These are phyloP conservation scores for Xylaria arbuscula DNA, from an alignment of 2,329 filamentous ascomycete species.

Conservation along the genomic window DNA sequence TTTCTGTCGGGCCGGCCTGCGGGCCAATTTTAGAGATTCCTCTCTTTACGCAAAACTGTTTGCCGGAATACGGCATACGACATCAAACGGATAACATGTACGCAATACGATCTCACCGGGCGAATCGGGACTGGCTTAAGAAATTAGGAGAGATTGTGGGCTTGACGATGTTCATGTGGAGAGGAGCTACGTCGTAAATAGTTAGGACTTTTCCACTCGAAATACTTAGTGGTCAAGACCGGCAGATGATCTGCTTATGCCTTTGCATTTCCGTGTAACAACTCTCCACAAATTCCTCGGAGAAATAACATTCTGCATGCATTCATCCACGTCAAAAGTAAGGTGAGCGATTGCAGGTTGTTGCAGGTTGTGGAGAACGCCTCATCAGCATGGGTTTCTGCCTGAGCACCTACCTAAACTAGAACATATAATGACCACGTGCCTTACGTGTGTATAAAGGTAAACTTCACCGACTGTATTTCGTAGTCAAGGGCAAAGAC, in stretches of 20 bases:
- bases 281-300: slow-evolving; percentile 24
- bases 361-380: slow-evolving; percentile 1
- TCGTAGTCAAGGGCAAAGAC: background rate
- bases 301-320: slow-evolving; percentile 14
- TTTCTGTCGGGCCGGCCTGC: background rate
- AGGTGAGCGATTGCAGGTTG: background rate
- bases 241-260: slow-evolving; percentile 11
- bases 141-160: slow-evolving; percentile 16
- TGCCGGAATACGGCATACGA: slow-evolving; percentile 1
- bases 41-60: background rate
- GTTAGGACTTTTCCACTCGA: slow-evolving; percentile 8
- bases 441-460: background rate
- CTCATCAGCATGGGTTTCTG: background rate
- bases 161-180: slow-evolving; percentile 12
- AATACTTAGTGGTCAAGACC: slow-evolving; percentile 17
- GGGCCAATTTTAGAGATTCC: background rate
- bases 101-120: slow-evolving; percentile 3
- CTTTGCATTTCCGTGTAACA: slow-evolving; percentile 7
- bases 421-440: background rate
- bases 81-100: background rate
- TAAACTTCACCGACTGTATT: background rate
- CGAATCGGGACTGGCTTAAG: background rate
- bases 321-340: slow-evolving; percentile 1
- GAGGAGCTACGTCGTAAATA: slow-evolving; percentile 12
- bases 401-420: background rate